Base-by-base conservation (phyloP, 306 rosid genomes). In the Vigna radiata region DNA sequence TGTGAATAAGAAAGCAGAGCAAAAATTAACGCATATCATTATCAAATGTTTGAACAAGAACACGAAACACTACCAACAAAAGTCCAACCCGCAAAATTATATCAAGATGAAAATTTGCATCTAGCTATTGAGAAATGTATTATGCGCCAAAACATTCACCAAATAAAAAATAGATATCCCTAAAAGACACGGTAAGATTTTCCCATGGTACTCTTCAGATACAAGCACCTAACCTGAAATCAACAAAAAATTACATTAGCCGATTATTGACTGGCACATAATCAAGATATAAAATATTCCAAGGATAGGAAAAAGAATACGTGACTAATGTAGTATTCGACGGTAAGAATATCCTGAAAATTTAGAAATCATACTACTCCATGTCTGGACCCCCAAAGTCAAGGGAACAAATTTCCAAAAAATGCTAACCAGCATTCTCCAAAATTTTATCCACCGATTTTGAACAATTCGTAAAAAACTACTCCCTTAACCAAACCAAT, bases 191-290 rank as follows among this genome's bases (percentile, higher is more conserved):
- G 84, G 82, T 87, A 81, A 0, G 91, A 87, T 31, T 88, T 84
- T n/a, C 96, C 91, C 93, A 87, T 90, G 8, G 93, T 86, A 65
- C 88, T 91, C 81, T 89, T 89, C 79, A 91, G 64, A 79, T 87
- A 81, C 81, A 90, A 77, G 82, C 93, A 90, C 41, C 91, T 72
- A 47, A 91, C 93, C 93, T 91, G 80, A 79, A 70, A 79, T 12
- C 31, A 61, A 25, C 16, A 16, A 12, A 4, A 62, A 12, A 8
- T 10, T 36, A 39, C 5, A 37, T 79, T 37, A 70, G 77, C 36
- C 50, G 9, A 33, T 10, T 7, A 23, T 7, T 27, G 13, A 2
- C 49, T 10, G 4, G 33, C 13, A 8, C 3, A 41, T 8, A 36
- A 13, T 52, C 52, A 25, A 19, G 18, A 48, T 43, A 19, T 11